Evolutionary conservation across 2,329 filamentous ascomycete species (phyloP).

Genomic region (Colletotrichum tropicicola): DNA sequence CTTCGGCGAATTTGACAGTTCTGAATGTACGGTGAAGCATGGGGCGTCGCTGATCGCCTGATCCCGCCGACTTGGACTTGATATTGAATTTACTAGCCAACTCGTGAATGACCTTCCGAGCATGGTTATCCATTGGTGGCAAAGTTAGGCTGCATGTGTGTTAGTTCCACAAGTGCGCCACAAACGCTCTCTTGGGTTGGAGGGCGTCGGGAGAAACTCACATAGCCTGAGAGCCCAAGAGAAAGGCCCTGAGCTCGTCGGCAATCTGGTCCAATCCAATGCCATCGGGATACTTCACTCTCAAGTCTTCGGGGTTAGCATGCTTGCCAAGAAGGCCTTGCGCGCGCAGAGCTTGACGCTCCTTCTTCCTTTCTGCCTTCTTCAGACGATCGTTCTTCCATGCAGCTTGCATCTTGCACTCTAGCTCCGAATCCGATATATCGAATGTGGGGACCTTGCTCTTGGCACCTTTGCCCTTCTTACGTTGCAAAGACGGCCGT

Average conservation of each 20-base stretch:
- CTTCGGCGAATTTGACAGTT: slow-evolving; percentile 69
- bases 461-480: slow-evolving; percentile 70
- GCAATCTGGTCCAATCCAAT: slow-evolving; percentile 77
- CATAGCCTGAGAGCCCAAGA: slow-evolving; percentile 58
- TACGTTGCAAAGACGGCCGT: slow-evolving; percentile 69
- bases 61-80: slow-evolving; percentile 85
- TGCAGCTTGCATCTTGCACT: slow-evolving; percentile 63
- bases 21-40: slow-evolving; percentile 77
- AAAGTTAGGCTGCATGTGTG: slow-evolving; percentile 67
- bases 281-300: slow-evolving; percentile 76
- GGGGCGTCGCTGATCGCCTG: slow-evolving; percentile 77
- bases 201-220: too few species aligned
- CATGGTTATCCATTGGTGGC: slow-evolving; percentile 83
- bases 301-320: slow-evolving; percentile 65
- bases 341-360: slow-evolving; percentile 74
- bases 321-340: slow-evolving; percentile 72
- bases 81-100: slow-evolving; percentile 79
- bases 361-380: slow-evolving; percentile 75
- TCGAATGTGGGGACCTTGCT: slow-evolving; percentile 60
- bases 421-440: slow-evolving; percentile 74
- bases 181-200: not conserved
- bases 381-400: slow-evolving; percentile 76
- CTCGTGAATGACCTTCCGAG: slow-evolving; percentile 83
- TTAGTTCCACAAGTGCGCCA: not conserved
- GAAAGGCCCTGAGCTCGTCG: slow-evolving; percentile 76